phyloP scores from a whole-genome alignment of 2,329 filamentous ascomycete species.

The Emergomyces pasteurianus region DNA sequence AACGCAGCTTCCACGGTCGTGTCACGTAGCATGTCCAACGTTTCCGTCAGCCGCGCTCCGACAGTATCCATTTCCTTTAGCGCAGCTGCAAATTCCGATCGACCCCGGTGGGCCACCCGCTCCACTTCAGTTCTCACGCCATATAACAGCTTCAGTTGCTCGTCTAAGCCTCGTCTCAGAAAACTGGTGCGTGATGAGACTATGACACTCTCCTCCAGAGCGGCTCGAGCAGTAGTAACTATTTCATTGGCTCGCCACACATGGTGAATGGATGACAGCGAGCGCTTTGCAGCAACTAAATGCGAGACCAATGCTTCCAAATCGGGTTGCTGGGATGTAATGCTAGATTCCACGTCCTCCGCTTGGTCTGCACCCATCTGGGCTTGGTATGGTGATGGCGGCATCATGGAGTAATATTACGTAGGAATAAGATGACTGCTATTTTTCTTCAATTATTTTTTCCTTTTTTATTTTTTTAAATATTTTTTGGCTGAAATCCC shows the following conservation, averaged over 20 bases:
- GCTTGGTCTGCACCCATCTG: background rate
- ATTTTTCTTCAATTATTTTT: background rate
- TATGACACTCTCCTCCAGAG: conserved; percentile 67
- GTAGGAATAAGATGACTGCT: background rate
- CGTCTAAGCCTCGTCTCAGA: conserved; percentile 48
- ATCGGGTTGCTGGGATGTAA: conserved; percentile 5
- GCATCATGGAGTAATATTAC: background rate
- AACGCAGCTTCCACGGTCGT: conserved; percentile 49
- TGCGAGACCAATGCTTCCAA: conserved; percentile 73
- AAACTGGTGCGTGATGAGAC: conserved; percentile 60
- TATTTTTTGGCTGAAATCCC: background rate
- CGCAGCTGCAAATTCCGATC: conserved; percentile 35
- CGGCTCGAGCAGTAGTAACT: conserved; percentile 59
- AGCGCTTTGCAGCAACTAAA: conserved; percentile 76
- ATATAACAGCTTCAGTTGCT: conserved; percentile 34
- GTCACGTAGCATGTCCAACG: conserved; percentile 42
- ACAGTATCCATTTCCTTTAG: conserved; percentile 48
- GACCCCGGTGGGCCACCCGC: conserved; percentile 30
- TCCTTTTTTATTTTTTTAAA: background rate
- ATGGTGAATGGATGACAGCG: conserved; percentile 68
- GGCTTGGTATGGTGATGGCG: background rate
- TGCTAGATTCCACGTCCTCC: background rate
- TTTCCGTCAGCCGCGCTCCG: conserved; percentile 44
- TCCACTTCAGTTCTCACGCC: conserved; percentile 33
- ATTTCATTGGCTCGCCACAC: conserved; percentile 82